Percentiles rank a stretch among this genome's conserved stretches.
Conservation (phyloP, 202 grass and related monocot species). For the Miscanthus sacchariflorus region DNA sequence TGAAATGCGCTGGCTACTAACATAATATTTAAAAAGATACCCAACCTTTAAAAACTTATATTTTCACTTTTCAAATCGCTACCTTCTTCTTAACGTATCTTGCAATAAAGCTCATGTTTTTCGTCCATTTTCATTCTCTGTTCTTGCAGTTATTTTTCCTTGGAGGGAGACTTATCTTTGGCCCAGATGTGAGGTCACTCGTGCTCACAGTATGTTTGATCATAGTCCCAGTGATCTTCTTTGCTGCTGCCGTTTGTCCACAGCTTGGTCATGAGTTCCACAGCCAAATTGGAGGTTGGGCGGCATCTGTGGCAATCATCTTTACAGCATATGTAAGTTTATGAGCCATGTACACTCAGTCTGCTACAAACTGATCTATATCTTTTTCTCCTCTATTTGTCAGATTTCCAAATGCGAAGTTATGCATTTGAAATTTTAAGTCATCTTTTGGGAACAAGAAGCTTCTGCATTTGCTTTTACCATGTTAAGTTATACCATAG, state of each 20-base stretch:
- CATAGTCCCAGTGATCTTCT: conserved; percentile 65
- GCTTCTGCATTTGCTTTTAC: conserved; percentile 13
- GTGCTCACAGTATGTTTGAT: conserved; percentile 73
- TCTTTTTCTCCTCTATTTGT: conserved; percentile 21
- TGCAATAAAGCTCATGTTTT: conserved; percentile 21
- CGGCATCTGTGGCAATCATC: conserved; percentile 53
- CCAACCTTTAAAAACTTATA: conserved; percentile 5
- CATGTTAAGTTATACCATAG: conserved; percentile 10
- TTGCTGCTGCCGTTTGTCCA: conserved; percentile 61
- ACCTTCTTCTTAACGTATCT: neutral
- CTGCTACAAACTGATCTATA: neutral
- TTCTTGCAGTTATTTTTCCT: conserved; percentile 75
- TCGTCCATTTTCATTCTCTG: neutral
- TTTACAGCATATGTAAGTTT: conserved; percentile 79
- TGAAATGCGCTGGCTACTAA: conserved; percentile 4
- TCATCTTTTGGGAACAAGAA: conserved; percentile 1
- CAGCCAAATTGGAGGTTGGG: conserved; percentile 58
- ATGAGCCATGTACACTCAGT: conserved; percentile 15
- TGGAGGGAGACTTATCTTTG: conserved; percentile 85
- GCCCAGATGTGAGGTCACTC: conserved; percentile 76
- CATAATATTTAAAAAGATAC: neutral
- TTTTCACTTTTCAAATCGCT: conserved; percentile 26
- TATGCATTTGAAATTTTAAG: neutral
- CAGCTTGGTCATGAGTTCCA: conserved; percentile 62
- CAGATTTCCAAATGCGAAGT: neutral